phyloP scores from a whole-genome alignment of 208 protist species.

The Lotmaria passim region DNA sequence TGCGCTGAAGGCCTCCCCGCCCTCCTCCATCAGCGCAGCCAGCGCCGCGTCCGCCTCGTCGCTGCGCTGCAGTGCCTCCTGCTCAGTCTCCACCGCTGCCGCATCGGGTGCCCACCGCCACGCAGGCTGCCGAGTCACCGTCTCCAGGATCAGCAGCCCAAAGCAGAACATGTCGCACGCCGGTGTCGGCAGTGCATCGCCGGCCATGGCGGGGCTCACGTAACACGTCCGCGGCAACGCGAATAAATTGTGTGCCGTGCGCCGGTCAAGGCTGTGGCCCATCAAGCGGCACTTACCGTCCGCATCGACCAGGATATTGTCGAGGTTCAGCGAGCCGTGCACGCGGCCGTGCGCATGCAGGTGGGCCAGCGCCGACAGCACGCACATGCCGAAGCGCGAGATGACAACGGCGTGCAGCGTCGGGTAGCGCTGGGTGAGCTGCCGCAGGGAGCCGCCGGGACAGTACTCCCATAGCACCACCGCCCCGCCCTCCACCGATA shows the following conservation, averaged over 20 bases:
- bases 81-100: too few relatives aligned
- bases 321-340: constrained; percentile 70
- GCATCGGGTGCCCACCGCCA: constrained; percentile 39
- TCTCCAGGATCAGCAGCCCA: constrained; percentile 63
- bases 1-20: not conserved
- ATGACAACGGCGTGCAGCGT: constrained; percentile 19
- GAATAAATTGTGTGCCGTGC: constrained; percentile 25
- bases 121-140: constrained; percentile 31
- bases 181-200: constrained; percentile 38
- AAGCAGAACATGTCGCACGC: constrained; percentile 71
- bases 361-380: constrained; percentile 59
- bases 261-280: constrained; percentile 37
- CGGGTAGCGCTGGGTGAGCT: constrained; percentile 31
- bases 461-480: constrained; percentile 43
- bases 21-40: constrained; percentile 4
- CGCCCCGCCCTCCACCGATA: constrained; percentile 13
- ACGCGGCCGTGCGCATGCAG: constrained; percentile 55
- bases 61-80: too few relatives aligned
- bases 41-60: not conserved
- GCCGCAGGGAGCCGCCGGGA: constrained; percentile 41
- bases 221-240: constrained; percentile 46
- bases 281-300: constrained; percentile 66
- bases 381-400: constrained; percentile 50
- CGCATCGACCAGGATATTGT: constrained; percentile 64
- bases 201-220: constrained; percentile 75